Base-by-base conservation (phyloP, 768 basidiomycete genomes). In the Royoungia palumana region DNA sequence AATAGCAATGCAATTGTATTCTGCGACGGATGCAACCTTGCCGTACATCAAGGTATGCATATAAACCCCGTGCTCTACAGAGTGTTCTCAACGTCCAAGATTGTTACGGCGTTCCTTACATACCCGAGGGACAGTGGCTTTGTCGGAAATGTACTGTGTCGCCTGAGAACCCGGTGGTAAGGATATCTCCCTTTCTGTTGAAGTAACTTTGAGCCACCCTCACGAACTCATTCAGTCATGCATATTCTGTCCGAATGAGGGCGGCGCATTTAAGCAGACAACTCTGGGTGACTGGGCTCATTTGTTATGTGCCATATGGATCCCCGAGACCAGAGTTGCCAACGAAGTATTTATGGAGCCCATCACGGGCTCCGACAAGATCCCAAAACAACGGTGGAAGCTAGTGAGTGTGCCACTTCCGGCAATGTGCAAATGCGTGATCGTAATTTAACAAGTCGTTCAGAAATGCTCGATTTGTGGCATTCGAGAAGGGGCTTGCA, bases 301-400 rank as follows among this genome's bases (percentile, higher is more conserved):
- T 66, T 75, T 99, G 0, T 77, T 98, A 0, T 99, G 96, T 60
- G 93, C 95, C 4, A 94, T 99, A 45, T 99, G 93, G 92, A 84
- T 97, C 3, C 94, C 95, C 0, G 95, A 98, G 65, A 89, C 92
- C 13, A 80, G 85, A 20, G 90, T 97, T 1, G 85, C 85, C 17
- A 98, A 98, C 65, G 87, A 93, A 36, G 87, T 93, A 11, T 96
- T 97, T 64, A 98, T 98, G 96, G 96, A 99, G 61, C 96, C 96
- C 11, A 84, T 99, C 24, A 89, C 91, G 3, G 91, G 90, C 5
- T 78, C 92, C 0, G 91, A 97, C 43, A 80, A 75, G 53, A 88
- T 99, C 39, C 82, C 87, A 2, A 97, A 94, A 63, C 84, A 83
- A 58, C 77, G 95, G 9, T 97, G 94, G 95, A 96, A 87, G 68